Conservation (phyloP, 2,329 filamentous ascomycete genomes). For the Fusarium sp. region DNA sequence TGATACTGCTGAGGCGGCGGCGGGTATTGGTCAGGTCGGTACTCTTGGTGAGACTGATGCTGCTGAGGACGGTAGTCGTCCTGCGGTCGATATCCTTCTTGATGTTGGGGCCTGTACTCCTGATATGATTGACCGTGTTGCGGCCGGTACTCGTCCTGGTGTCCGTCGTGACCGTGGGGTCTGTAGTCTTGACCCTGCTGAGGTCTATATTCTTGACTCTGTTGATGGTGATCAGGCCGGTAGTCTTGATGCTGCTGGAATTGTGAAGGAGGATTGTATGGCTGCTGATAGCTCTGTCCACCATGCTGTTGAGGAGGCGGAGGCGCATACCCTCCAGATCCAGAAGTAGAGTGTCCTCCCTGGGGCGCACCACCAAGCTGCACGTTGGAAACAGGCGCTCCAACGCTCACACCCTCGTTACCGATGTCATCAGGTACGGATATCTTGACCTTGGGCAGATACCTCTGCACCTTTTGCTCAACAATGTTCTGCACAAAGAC, state of each 20-base stretch:
- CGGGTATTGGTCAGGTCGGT: constrained; percentile 39
- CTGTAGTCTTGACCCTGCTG: constrained; percentile 8
- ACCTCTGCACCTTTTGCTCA: constrained; percentile 57
- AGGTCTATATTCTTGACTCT: constrained; percentile 14
- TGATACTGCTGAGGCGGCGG: constrained; percentile 19
- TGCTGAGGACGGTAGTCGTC: constrained; percentile 32
- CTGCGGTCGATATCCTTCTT: constrained; percentile 11
- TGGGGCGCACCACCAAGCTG: constrained; percentile 49
- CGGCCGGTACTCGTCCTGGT: constrained; percentile 11
- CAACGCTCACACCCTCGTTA: constrained; percentile 57
- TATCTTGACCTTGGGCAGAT: constrained; percentile 57
- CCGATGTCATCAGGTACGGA: constrained; percentile 57
- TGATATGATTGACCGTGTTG: constrained; percentile 8
- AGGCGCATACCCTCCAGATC: constrained; percentile 26
- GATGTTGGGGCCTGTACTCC: constrained; percentile 21
- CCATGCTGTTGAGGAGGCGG: constrained; percentile 17
- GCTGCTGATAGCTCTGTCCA: constrained; percentile 41
- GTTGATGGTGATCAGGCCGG: not conserved
- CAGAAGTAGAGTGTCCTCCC: constrained; percentile 20
- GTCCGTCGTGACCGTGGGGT: constrained; percentile 5
- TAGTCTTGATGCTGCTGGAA: constrained; percentile 33
- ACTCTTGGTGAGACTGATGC: constrained; percentile 22
- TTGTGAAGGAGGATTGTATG: constrained; percentile 40
- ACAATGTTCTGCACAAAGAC: constrained; percentile 57
- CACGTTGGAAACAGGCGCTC: constrained; percentile 46